These are phyloP conservation scores for Exophiala sp. DNA, from an alignment of 2,329 filamentous ascomycete species.

Conservation along the genomic window DNA sequence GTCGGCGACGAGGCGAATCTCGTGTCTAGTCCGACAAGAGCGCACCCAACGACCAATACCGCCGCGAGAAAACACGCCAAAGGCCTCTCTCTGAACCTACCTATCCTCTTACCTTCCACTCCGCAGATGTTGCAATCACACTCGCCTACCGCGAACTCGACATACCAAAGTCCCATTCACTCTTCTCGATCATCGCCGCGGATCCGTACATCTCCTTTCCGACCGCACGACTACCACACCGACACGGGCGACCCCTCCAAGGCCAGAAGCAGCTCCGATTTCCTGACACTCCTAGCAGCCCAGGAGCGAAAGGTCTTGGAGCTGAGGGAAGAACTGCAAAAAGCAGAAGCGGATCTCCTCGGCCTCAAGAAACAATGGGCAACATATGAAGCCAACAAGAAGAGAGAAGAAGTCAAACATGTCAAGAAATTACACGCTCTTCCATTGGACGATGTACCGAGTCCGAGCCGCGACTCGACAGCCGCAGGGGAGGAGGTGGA, in stretches of 20 bases:
- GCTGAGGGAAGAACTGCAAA: slow-evolving; percentile 78
- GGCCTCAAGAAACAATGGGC: slow-evolving; percentile 80
- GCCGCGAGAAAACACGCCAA: slow-evolving; percentile 37
- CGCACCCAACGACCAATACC: slow-evolving; percentile 2
- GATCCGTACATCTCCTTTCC: background rate
- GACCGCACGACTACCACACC: background rate
- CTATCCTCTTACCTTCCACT: slow-evolving; percentile 37
- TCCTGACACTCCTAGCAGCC: slow-evolving; percentile 83
- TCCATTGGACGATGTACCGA: slow-evolving; percentile 18
- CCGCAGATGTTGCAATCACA: slow-evolving; percentile 21
- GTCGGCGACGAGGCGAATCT: background rate
- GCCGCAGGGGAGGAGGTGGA: slow-evolving; percentile 12
- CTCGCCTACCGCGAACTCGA: slow-evolving; percentile 33
- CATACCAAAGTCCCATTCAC: slow-evolving; percentile 10
- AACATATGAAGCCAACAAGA: slow-evolving; percentile 67
- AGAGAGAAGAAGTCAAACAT: slow-evolving; percentile 56
- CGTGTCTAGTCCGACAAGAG: slow-evolving; percentile 8
- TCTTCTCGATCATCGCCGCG: slow-evolving; percentile 16
- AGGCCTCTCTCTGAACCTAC: slow-evolving; percentile 44
- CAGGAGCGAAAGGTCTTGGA: slow-evolving; percentile 90
- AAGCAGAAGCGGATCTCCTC: slow-evolving; percentile 70
- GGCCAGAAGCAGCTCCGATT: slow-evolving; percentile 54
- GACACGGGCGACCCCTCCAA: slow-evolving; percentile 22
- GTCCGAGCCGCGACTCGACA: background rate
- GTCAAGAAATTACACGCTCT: slow-evolving; percentile 21